A percentile compares a stretch with the other conserved stretches of the same genome.
phyloP scores from a whole-genome alignment of 2,329 filamentous ascomycete species.

The Cladosporium sp. region DNA sequence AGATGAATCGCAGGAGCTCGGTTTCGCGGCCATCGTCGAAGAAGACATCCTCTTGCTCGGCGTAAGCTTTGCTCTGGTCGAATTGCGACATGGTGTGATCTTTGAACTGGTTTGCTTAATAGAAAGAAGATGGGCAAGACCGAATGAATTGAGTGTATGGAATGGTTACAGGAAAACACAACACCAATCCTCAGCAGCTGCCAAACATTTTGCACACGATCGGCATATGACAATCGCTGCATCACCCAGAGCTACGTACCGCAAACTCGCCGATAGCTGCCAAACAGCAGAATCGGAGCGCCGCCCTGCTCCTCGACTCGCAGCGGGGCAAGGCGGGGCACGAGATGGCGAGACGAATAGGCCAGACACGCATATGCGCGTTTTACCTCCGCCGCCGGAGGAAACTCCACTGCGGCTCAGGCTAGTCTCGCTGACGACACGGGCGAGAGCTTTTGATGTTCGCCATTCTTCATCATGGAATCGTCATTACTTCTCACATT shows the following conservation, averaged over 20 bases:
- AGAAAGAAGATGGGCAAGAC: not conserved
- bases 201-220: constrained; percentile 8
- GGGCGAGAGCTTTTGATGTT: no score
- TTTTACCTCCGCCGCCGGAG: not conserved
- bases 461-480: not conserved
- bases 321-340: constrained; percentile 7
- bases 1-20: constrained; percentile 67
- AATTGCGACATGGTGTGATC: constrained; percentile 26
- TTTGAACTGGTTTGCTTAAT: no score
- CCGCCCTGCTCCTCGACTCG: not conserved
- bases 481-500: constrained; percentile 6
- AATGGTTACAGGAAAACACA: not conserved
- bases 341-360: not conserved
- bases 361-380: not conserved
- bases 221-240: constrained; percentile 9
- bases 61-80: constrained; percentile 45
- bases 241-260: not conserved
- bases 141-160: no score
- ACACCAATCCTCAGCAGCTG: not conserved
- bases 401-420: not conserved
- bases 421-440: not conserved
- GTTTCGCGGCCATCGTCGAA: constrained; percentile 69
- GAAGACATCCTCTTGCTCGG: constrained; percentile 44
- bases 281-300: not conserved
- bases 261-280: not conserved